Evolutionary conservation across 768 basidiomycete species (phyloP), one percentile per base, ranked within the genome.

Genomic region (Leccinum variicolor): DNA sequence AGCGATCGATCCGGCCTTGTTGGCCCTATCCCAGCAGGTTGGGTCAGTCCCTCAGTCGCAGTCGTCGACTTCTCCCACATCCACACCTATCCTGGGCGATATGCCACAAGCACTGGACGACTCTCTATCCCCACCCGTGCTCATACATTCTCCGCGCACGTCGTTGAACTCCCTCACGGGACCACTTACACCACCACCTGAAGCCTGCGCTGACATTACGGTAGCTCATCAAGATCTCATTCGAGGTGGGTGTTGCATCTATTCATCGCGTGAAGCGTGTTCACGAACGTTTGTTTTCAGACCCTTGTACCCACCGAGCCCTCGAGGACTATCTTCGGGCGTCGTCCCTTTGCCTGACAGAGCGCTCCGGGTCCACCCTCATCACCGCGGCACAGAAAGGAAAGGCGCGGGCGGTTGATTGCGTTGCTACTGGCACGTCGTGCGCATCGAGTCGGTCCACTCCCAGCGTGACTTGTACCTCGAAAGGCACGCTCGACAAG

Each of bases 1-100:
- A 31, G 62, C 61, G 19, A 73, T 73, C 11, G 75, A 75, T 61
- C 74, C 74, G 4, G 33, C 54, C 17, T 53, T 75, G n/a, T 54
- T 75, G 7, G 73, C 64, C 28, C 50, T 76, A 21, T 68, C 72
- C 52, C 64, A 60, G 19, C 61, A 48, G 36, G 53, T 15, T 33
- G 54, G 15, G 14, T 50, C 48, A 21, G 7, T 36, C 29, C 47
- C 50, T 36, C 58, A 13, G 19, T 54, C 53, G 7, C 59, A 49
- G 17, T 56, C 54, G 7, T 46, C 57, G 17, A 45, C 31, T 19
- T 41, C 21, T 26, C 26, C 56, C 9, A 15, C 50, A 23, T 47
- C 55, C 17, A 25, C 52, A 10, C n/a, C 25, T 19, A 7, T 33
- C 23, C 31, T n/a, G 15, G 51, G 26, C 9, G 46, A 59, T 14